Evolutionary conservation across 306 rosid species (phyloP), one percentile per base, ranked within the genome.

Genomic region (Astragalus membranaceus): DNA sequence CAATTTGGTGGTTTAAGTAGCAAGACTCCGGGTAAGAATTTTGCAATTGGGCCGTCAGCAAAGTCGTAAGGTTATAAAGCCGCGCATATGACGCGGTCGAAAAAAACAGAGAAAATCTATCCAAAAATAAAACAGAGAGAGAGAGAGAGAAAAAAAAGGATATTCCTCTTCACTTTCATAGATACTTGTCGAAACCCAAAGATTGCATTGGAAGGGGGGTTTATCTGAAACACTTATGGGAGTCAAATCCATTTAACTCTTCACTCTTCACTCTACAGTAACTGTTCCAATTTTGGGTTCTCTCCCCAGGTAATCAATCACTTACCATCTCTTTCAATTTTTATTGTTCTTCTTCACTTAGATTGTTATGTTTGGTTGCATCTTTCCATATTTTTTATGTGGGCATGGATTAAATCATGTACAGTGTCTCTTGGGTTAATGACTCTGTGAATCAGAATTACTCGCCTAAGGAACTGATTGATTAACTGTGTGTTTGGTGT

Each of bases 231-330:
- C 41, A 67, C 7, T 7, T 23, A 42, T 5, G 39, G 29, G 23
- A 47, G 16, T 61, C 65, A 69, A 67, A 36, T 44, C 30, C 29
- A 70, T 57, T 72, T 67, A 29, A 42, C 71, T 42, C 42, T 71
- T 7, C 53, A 39, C 70, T 63, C 55, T 63, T 4, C 58, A 23
- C 12, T 15, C 60, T 46, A 1, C 15, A 14, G 3, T 37, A 13
- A 2, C 62, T 80, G 9, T 43, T 73, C 37, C 48, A 42, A 5
- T 41, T 43, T 49, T 10, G 13, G 15, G 33, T 32, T 52, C 13
- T 71, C 72, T 29, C 70, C 30, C 70, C 30, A 71, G 81, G 83
- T 82, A 70, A 72, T 66, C 73, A 72, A 14, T 63, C 62, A 48
- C 20, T 57, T 10, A 10, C 51, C 41, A 35, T 59, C 42, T 42